Base-by-base conservation (phyloP, 23 red algal species). In the Cyanidium caldarium region DNA sequence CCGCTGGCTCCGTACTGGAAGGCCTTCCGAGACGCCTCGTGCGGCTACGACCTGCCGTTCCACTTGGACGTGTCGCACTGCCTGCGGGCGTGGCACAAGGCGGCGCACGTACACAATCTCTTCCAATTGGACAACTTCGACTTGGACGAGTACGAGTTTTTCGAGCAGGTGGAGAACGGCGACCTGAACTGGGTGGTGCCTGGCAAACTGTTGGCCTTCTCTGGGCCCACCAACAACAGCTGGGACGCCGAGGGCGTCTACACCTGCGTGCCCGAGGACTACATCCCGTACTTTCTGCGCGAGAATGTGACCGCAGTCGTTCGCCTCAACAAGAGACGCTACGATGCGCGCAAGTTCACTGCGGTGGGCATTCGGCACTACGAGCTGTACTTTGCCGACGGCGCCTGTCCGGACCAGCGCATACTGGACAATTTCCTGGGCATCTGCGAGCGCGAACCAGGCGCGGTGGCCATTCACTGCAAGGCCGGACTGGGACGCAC, bases 101-200 rank as follows among this genome's bases (percentile, higher is more conserved):
- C 51, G 10, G 21, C 40, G 3, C 1, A 58, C 30, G 39, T 16
- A 5, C 25, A 19, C 39, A 12, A 61, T 2, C 39, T 75, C 28
- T 75, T 75, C 58, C 23, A 34, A 37, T 39, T 39, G 20, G 70
- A 75, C 2, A 3, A 1, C 2, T 75, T 75, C 58, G 70, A 75
- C 43, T 23, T 75, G 19, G 70, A 75, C 30, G 37, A 42, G 38
- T 75, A 75, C 38, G 70, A 75, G 35, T 46, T 51, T 28, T 56
- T 44, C 30, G 70, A 75, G n/a, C 42, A 56, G 5, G 45, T 61
- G 36, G 19, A 45, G 5, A 31, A 75, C 35, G 70, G 70, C 20
- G 70, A 75, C 42, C 23, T 75, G 38, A 75, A 75, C 35, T 75
- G 70, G 70, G 43, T 75, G 5, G 70, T 75, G 2, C 70, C 70